Evolutionary conservation across 2,329 filamentous ascomycete species (phyloP), one percentile per base, ranked within the genome.

Genomic region (Cordyceps cateniannulata): DNA sequence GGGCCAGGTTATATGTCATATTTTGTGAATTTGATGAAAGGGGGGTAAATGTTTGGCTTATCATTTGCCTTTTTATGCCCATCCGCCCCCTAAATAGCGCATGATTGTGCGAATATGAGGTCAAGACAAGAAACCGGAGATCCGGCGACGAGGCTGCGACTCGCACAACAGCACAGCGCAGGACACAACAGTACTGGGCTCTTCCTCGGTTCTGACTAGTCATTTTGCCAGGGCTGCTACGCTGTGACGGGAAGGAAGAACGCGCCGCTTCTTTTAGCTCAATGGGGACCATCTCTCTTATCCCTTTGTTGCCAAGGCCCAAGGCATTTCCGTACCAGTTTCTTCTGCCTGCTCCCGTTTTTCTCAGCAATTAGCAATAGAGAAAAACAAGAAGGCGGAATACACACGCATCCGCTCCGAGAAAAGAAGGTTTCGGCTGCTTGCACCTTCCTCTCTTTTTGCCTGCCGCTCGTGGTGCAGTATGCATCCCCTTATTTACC

Each of bases 131-230:
- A 27, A 58, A 42, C 55, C 35, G 44, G 54, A 48, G 44, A 49
- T 38, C 22, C 20, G 35, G 55, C 40, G 45, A 35, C 45, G n/a
- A 58, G 55, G 45, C 55, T 58, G 45, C 45, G 32, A 57, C 55
- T 58, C 32, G 55, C 32, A 40, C 55, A 45, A 50, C 52, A 25
- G 7, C 32, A 22, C 42, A 18, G 24, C 25, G 27, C n/a, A n/a
- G n/a, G n/a, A n/a, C n/a, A n/a, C n/a, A n/a, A n/a, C 24, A 24
- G 25, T 16, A 18, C 35, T 24, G 20, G 27, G 16, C 27, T 57
- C 42, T 20, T 57, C 14, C 55, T 58, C 45, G 32, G 45, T 50
- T 49, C 22, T 10, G 24, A 50, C 29, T 38, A 42, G 45, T 50
- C 24, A 42, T 10, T 40, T 49, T 40, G 45, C 45, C 42, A 40